phyloP scores from a whole-genome alignment of 2,329 filamentous ascomycete genomes.

The Pyricularia sp. region DNA sequence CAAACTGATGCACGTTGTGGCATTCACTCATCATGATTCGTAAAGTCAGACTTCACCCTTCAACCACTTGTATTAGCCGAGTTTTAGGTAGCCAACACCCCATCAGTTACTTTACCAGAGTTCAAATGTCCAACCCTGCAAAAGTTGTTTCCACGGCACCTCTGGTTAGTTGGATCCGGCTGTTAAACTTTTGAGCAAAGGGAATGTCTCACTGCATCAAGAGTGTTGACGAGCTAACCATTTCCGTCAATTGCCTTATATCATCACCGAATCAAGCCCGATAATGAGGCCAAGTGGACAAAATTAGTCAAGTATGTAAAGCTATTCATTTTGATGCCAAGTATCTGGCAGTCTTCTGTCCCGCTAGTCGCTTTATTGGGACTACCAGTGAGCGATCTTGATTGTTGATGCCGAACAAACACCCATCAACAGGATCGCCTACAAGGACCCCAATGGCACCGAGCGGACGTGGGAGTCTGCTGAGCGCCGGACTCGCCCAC shows the following conservation, averaged over 20 bases:
- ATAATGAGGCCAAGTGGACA: conserved; percentile 48
- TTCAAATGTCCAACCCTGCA: neutral
- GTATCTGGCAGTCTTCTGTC: neutral
- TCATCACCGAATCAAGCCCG: conserved; percentile 17
- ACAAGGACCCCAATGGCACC: conserved; percentile 51
- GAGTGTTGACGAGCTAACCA: neutral
- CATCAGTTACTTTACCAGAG: neutral
- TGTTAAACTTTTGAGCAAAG: neutral
- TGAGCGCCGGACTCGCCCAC: conserved; percentile 59
- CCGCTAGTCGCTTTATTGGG: neutral
- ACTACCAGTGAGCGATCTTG: neutral
- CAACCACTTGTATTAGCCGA: neutral
- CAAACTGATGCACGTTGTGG: neutral
- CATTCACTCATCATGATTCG: neutral
- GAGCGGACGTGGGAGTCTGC: conserved; percentile 62
- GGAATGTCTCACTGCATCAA: neutral
- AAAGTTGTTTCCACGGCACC: conserved; percentile 1
- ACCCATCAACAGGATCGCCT: conserved; percentile 39
- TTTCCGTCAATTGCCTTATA: neutral
- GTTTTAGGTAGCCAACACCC: neutral
- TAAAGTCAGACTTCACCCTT: neutral
- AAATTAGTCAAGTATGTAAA: conserved; percentile 44
- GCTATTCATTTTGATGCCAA: neutral
- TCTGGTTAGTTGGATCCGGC: neutral
- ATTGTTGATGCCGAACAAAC: neutral